Evolutionary conservation across 139 green algal genomes (phyloP).

Genomic region (Desmodesmus armatus): DNA sequence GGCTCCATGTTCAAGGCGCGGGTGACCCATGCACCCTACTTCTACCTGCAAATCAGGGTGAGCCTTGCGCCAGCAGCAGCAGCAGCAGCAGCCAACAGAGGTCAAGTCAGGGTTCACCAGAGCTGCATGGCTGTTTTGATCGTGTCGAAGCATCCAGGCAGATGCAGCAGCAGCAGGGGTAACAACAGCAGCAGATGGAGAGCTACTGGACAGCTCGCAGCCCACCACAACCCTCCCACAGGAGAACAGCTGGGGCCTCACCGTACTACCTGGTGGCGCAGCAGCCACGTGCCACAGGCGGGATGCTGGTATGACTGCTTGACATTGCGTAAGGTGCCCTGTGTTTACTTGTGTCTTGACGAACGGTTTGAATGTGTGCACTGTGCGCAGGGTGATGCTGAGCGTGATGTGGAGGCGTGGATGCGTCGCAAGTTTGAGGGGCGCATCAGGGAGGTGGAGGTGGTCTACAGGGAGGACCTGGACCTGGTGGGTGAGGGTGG

Average conservation of each 20-base stretch:
- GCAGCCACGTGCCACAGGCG: too few species aligned
- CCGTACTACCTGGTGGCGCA: too few species aligned
- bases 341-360: too few species aligned
- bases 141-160: too few species aligned
- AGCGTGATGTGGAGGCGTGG: constrained; percentile 91
- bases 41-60: constrained; percentile 88
- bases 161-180: background rate
- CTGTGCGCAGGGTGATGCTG: constrained; percentile 51
- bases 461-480: constrained; percentile 92
- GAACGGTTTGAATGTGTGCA: too few species aligned
- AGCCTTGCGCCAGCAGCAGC: background rate
- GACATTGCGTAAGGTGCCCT: too few species aligned
- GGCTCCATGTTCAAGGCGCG: constrained; percentile 95
- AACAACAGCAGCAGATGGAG: background rate
- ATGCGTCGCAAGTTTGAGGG: constrained; percentile 84
- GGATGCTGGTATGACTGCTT: too few species aligned
- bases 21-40: constrained; percentile 90
- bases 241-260: too few species aligned
- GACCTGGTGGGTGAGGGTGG: constrained; percentile 78
- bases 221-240: too few species aligned
- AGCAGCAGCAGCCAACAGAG: background rate
- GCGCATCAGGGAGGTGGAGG: constrained; percentile 75
- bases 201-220: background rate
- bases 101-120: background rate
- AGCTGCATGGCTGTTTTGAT: background rate